Evolutionary conservation across 345 rosid genomes (phyloP).

Genomic region (Capsella bursapastoris): DNA sequence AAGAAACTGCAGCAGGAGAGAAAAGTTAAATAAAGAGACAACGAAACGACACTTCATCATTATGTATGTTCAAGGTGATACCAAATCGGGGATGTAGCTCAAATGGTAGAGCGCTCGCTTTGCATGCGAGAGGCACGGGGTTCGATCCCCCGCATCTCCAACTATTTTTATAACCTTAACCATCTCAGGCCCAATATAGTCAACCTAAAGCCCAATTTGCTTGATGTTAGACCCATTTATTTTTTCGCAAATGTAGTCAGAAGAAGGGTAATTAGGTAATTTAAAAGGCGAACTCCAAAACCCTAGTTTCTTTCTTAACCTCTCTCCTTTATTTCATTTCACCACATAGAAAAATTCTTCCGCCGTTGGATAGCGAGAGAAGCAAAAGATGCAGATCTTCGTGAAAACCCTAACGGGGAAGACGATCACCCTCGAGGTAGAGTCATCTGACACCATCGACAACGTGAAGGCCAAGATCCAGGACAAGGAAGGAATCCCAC

Average conservation of each 20-base stretch:
- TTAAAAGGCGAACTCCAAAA: constrained; percentile 25
- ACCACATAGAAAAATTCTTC: background rate
- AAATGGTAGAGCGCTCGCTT: constrained; percentile 92
- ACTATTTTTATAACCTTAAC: background rate
- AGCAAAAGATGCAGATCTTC: constrained; percentile 47
- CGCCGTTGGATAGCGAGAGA: constrained; percentile 21
- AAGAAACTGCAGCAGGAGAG: background rate
- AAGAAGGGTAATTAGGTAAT: constrained; percentile 25
- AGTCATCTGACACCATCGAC: constrained; percentile 70
- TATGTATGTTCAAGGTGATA: too few species aligned
- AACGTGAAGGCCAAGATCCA: constrained; percentile 77
- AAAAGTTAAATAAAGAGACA: background rate
- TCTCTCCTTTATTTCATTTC: background rate
- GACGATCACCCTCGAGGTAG: constrained; percentile 52
- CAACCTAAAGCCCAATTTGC: background rate
- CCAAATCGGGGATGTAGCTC: constrained; percentile 35
- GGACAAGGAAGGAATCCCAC: constrained; percentile 64
- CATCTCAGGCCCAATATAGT: background rate
- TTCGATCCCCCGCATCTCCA: constrained; percentile 29
- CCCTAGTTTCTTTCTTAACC: constrained; percentile 50
- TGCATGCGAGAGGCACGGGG: constrained; percentile 38
- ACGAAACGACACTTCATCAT: too few species aligned
- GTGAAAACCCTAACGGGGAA: constrained; percentile 48
- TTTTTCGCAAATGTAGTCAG: too few species aligned
- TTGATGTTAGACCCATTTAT: background rate